Evolutionary conservation across 257 asterid genomes (phyloP).

Genomic region (Cordia subcordata): DNA sequence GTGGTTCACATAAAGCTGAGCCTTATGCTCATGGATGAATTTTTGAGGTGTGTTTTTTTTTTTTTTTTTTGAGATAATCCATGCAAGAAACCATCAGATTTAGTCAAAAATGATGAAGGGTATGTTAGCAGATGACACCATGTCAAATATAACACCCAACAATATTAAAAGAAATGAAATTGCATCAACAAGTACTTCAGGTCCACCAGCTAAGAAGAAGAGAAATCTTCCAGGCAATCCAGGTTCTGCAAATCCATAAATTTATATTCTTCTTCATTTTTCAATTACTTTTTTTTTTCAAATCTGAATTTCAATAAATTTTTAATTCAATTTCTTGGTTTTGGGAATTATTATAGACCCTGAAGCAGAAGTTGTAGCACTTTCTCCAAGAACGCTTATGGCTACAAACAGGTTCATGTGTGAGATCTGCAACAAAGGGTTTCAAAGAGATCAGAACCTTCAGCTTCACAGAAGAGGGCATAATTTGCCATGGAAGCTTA

Average conservation of each 20-base stretch:
- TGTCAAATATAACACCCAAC: background rate
- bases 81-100: background rate
- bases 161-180: conserved; percentile 21
- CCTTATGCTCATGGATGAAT: background rate
- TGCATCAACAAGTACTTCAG: conserved; percentile 19
- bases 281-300: background rate
- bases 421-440: conserved; percentile 74
- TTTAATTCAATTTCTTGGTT: background rate
- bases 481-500: conserved; percentile 71
- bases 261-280: background rate
- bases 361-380: conserved; percentile 62
- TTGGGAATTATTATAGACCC: conserved; percentile 53
- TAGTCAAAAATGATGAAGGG: conserved; percentile 7
- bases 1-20: conserved; percentile 5
- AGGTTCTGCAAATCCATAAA: conserved; percentile 23
- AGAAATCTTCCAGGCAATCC: conserved; percentile 79
- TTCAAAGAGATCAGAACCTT: conserved; percentile 67
- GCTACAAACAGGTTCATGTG: conserved; percentile 71
- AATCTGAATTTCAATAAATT: too few species aligned
- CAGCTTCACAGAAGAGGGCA: conserved; percentile 74
- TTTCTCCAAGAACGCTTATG: conserved; percentile 55
- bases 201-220: conserved; percentile 51
- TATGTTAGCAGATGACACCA: too few species aligned
- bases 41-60: too few species aligned
- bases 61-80: background rate